Evolutionary conservation across 352 stramenopile species (phyloP), one percentile per base, ranked within the genome.

Genomic region (Pythium coloratum): DNA sequence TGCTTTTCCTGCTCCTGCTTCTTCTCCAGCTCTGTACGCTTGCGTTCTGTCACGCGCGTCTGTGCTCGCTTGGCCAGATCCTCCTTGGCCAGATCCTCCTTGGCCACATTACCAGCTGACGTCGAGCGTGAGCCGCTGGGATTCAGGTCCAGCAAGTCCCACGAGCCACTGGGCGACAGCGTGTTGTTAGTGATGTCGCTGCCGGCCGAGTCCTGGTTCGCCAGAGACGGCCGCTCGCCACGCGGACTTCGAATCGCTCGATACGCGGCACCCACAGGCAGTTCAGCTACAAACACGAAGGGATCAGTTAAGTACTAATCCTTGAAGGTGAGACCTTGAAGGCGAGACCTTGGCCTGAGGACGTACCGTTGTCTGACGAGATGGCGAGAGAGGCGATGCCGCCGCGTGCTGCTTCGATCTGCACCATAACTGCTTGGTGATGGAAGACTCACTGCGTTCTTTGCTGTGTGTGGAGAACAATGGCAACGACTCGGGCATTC

Each of bases 1-100:
- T 56, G 54, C 59, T 73, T 75, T 20, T 90, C 80, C 40, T 83
- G 74, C 58, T 90, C 81, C 26, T 74, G 64, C 16, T 76, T 81
- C 33, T 70, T 73, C 49, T 90, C 80, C 16, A 79, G 61, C 76
- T 90, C 78, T 1, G 76, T 80, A 55, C 80, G 82, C 53, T 88
- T 90, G 69, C 75, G 77, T 36, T 86, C 76, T 13, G 66, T 84
- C 51, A 90, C 80, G 24, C 82, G 82, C 30, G 56, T 75, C 63
- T 84, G 80, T 16, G 82, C 75, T 8, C 72, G 71, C 61, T 70
- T 78, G 2, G 78, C 75, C 12, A 88, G 61, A 49, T 90, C 78
- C 16, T 71, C 60, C 40, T 68, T 68, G 0, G n/a, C 67, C 20
- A 46, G 61, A 49, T 90, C 78, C 16, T 71, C 60, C 40, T 68